Conservation (phyloP, 225 moss, liverwort and hornwort species). For the Pleurozium schreberi region DNA sequence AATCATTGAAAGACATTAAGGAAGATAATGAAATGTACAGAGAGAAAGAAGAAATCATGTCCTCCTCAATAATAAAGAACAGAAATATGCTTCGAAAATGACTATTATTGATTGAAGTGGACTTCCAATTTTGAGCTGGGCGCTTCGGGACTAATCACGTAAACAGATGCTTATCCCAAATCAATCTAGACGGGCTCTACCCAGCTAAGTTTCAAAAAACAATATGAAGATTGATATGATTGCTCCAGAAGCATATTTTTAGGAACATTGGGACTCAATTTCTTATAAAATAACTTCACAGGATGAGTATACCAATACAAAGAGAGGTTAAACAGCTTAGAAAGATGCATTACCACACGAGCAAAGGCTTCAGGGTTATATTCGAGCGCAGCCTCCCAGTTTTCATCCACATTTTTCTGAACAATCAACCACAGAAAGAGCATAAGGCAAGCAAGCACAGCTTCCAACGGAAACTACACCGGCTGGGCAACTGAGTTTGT, state of each 20-base stretch:
- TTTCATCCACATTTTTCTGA: constrained; percentile 99
- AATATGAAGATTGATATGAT: neutral
- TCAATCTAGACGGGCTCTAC: neutral
- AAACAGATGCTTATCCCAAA: neutral
- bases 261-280: neutral
- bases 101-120: neutral
- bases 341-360: constrained; percentile 56
- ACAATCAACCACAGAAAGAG: neutral
- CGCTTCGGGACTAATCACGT: neutral
- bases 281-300: neutral
- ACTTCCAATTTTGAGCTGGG: neutral
- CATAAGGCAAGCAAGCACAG: neutral
- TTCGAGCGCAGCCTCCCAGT: constrained; percentile 98
- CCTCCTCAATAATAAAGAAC: neutral
- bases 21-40: neutral
- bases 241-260: neutral
- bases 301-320: neutral
- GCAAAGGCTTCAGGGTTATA: constrained; percentile 94
- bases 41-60: neutral
- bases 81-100: neutral
- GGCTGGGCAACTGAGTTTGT: neutral
- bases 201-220: neutral
- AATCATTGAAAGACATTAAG: neutral
- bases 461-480: neutral
- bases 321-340: neutral